Percentiles rank a stretch among this genome's conserved stretches.
Conservation (phyloP, 2,329 filamentous ascomycete species). For the Botrytis hyacinthi region DNA sequence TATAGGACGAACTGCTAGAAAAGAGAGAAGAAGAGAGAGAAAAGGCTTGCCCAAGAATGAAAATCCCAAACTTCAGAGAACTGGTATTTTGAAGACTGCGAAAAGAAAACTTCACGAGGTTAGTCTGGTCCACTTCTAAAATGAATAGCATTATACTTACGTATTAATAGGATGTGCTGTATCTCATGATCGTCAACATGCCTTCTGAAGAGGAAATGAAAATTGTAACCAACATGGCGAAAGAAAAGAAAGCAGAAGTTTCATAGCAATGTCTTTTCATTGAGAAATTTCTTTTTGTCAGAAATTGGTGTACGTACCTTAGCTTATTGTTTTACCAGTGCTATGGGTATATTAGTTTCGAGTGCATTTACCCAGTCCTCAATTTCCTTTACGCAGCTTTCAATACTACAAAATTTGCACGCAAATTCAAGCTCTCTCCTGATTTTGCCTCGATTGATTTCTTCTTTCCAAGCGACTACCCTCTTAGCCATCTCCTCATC, state of each 20-base stretch:
- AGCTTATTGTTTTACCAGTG: background rate
- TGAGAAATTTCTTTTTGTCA: background rate
- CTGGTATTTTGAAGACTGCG: constrained; percentile 14
- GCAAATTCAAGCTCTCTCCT: constrained; percentile 8
- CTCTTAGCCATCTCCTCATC: background rate
- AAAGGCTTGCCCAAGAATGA: constrained; percentile 9
- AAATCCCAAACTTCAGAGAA: constrained; percentile 11
- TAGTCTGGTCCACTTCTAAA: constrained; percentile 15
- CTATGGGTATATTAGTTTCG: background rate
- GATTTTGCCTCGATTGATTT: background rate
- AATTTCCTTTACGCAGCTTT: background rate
- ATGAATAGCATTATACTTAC: background rate
- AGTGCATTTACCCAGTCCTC: background rate
- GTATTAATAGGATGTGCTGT: constrained; percentile 47
- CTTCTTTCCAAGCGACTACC: background rate
- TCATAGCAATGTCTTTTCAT: background rate
- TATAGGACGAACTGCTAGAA: constrained; percentile 34
- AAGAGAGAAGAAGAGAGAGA: constrained; percentile 13
- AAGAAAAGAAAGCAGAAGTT: constrained; percentile 7
- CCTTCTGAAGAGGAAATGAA: constrained; percentile 9
- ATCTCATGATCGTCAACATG: constrained; percentile 48
- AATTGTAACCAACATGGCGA: background rate
- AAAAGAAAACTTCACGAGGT: constrained; percentile 22
- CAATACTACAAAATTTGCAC: constrained; percentile 5
- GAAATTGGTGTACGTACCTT: background rate